phyloP scores from a whole-genome alignment of 176 grass and related monocot genomes.

The Juncus inflexus region DNA sequence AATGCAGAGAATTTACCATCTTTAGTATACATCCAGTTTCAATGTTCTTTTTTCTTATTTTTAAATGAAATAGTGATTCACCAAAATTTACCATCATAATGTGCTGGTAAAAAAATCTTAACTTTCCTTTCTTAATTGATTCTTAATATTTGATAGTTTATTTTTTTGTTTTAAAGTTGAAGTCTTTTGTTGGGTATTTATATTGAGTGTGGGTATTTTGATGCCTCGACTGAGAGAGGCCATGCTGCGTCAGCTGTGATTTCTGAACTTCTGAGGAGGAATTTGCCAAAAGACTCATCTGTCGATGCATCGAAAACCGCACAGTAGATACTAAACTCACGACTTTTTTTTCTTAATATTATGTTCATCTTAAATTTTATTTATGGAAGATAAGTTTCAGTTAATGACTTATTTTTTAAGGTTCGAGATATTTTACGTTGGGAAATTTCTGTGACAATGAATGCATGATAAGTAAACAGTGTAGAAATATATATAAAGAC shows the following conservation, averaged over 20 bases:
- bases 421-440: too few species aligned
- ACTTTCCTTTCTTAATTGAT: too few species aligned
- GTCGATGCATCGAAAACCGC: conserved; percentile 9
- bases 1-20: too few species aligned
- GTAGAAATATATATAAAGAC: too few species aligned
- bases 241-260: conserved; percentile 56
- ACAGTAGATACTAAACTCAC: background rate
- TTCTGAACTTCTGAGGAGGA: conserved; percentile 72
- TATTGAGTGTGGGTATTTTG: conserved; percentile 53
- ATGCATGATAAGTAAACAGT: too few species aligned
- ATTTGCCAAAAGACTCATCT: conserved; percentile 41
- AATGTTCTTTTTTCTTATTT: background rate
- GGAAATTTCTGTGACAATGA: too few species aligned
- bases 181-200: background rate
- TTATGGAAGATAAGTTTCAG: background rate
- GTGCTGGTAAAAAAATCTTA: too few species aligned
- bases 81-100: conserved; percentile 9
- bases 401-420: too few species aligned
- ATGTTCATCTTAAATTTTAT: too few species aligned
- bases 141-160: too few species aligned
- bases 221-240: conserved; percentile 69
- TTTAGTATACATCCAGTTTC: background rate
- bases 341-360: too few species aligned
- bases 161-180: too few species aligned
- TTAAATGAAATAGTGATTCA: background rate